Conservation (phyloP, 768 basidiomycete genomes). For the Agaricus bisporus region DNA sequence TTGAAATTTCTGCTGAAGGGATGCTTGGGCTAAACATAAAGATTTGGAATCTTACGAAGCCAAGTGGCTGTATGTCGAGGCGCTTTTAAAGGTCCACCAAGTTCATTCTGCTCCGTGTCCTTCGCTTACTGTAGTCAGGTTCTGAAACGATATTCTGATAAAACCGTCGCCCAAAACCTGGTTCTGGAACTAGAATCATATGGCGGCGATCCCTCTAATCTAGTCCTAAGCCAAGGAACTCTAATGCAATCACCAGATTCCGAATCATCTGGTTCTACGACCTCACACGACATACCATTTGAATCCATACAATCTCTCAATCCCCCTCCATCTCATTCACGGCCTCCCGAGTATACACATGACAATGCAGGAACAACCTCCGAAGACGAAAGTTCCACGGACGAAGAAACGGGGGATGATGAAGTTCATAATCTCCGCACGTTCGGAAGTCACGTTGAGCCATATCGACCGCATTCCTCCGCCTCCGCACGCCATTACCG, state of each 20-base stretch:
- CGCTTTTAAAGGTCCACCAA: conserved; percentile 62
- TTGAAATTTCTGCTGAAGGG: conserved; percentile 42
- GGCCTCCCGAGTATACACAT: conserved; percentile 1
- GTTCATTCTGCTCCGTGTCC: neutral
- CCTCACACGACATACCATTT: conserved; percentile 26
- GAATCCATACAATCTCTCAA: conserved; percentile 7
- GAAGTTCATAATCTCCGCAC: conserved; percentile 37
- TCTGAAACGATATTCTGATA: conserved; percentile 77
- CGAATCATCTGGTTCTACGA: conserved; percentile 59
- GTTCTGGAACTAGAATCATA: conserved; percentile 76
- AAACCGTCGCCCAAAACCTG: conserved; percentile 67
- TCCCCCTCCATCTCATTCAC: conserved; percentile 5
- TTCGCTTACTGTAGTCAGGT: conserved; percentile 40
- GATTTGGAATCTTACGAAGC: conserved; percentile 76
- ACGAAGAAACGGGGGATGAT: conserved; percentile 36
- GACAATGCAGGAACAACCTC: neutral
- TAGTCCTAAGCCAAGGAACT: conserved; percentile 59
- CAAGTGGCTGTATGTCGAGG: conserved; percentile 86
- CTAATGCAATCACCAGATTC: conserved; percentile 47
- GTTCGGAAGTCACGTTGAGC: neutral
- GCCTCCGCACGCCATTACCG: conserved; percentile 73
- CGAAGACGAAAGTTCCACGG: conserved; percentile 14
- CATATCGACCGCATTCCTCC: conserved; percentile 65
- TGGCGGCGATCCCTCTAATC: conserved; percentile 57
- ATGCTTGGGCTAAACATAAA: conserved; percentile 92